phyloP scores from a whole-genome alignment of 2,329 filamentous ascomycete species.

The Cordyceps fumosorosea region DNA sequence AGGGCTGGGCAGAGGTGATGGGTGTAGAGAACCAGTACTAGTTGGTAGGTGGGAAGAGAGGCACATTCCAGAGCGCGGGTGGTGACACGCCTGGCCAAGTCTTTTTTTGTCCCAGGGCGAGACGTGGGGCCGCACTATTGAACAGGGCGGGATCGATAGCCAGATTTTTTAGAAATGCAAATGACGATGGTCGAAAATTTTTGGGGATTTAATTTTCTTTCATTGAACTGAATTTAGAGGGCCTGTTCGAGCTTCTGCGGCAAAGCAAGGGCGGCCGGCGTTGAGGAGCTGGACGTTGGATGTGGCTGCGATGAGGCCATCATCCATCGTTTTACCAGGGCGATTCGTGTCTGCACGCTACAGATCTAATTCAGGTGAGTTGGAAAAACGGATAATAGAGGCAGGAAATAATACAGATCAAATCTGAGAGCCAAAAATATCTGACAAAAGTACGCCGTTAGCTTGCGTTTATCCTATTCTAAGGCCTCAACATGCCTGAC shows the following conservation, averaged over 20 bases:
- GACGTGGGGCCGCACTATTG: constrained; percentile 18
- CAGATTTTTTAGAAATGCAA: background rate
- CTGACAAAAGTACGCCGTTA: background rate
- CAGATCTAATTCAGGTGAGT: too few relatives aligned
- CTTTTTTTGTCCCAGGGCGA: constrained; percentile 15
- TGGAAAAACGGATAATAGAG: background rate
- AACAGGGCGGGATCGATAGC: constrained; percentile 8
- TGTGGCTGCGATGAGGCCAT: background rate
- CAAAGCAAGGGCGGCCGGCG: too few relatives aligned
- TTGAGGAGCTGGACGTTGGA: background rate
- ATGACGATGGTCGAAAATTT: background rate
- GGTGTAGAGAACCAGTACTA: background rate
- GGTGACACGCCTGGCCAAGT: constrained; percentile 1
- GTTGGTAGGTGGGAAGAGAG: background rate
- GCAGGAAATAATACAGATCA: background rate
- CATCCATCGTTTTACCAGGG: background rate
- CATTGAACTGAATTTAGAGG: background rate
- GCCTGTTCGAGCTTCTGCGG: background rate
- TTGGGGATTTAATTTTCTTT: background rate
- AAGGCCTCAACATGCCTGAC: background rate
- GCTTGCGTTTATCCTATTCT: background rate
- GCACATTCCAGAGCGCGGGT: constrained; percentile 24
- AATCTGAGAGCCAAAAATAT: background rate
- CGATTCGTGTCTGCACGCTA: too few relatives aligned
- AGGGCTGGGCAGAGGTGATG: constrained; percentile 6